Evolutionary conservation across 371 early-diverging fungal genomes (phyloP).

Genomic region (Mortierella sp.): DNA sequence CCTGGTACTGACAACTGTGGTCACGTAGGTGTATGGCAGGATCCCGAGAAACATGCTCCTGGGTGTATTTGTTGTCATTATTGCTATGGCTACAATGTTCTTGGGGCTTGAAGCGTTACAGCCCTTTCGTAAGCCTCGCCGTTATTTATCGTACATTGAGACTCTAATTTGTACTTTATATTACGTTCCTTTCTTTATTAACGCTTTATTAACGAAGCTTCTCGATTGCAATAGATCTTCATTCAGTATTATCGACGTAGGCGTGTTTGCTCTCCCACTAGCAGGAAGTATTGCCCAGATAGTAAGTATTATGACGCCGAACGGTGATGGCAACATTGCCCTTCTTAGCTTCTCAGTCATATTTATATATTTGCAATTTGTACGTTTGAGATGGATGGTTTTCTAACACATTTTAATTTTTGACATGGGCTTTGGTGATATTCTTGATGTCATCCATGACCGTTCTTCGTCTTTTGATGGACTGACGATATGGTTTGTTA

Average conservation of each 20-base stretch:
- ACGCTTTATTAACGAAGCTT: neutral
- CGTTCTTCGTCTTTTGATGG: conserved; percentile 4
- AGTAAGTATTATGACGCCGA: conserved; percentile 1
- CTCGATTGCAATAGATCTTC: conserved; percentile 4
- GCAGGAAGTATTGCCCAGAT: conserved; percentile 15
- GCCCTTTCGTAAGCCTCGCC: neutral
- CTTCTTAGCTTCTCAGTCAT: conserved; percentile 10
- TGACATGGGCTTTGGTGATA: neutral
- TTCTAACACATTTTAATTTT: too few relatives aligned
- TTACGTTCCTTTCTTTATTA: neutral
- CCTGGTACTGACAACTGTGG: too few relatives aligned
- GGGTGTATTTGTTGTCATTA: too few relatives aligned
- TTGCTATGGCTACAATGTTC: conserved; percentile 3
- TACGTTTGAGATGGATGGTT: too few relatives aligned
- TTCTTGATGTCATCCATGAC: neutral
- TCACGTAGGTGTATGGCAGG: too few relatives aligned
- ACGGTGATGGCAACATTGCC: neutral
- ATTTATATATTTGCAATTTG: conserved; percentile 25
- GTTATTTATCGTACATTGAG: conserved; percentile 5
- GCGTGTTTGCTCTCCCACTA: conserved; percentile 4
- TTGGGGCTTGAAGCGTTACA: conserved; percentile 18
- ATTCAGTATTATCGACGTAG: conserved; percentile 9
- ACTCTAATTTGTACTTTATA: too few relatives aligned
- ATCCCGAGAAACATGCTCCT: too few relatives aligned
- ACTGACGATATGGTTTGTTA: conserved; percentile 19